Percentiles rank a stretch among this genome's conserved stretches.
Evolutionary conservation across 1,284 basidiomycete species (phyloP).

Genomic region (Marasmius oreades): DNA sequence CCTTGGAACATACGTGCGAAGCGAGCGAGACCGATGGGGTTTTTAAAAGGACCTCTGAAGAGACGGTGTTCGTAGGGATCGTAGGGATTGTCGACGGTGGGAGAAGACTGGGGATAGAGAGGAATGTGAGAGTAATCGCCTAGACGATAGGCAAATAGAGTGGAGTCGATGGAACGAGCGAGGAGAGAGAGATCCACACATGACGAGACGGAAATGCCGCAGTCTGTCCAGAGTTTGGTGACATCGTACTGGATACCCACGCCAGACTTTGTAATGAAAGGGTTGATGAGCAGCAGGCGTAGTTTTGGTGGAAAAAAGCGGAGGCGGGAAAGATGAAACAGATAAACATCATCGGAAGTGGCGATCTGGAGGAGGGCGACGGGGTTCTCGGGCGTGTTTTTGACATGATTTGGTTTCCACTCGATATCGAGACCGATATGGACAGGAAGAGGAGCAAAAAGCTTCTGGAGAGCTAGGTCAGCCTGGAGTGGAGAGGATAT

Average conservation of each 20-base stretch:
- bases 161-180: conserved; percentile 64
- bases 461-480: background rate
- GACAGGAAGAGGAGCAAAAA: conserved; percentile 22
- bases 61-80: conserved; percentile 4
- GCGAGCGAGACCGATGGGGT: conserved; percentile 55
- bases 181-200: conserved; percentile 68
- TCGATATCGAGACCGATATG: conserved; percentile 71
- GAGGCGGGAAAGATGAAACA: conserved; percentile 66
- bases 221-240: conserved; percentile 58
- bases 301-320: conserved; percentile 51
- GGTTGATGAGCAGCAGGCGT: conserved; percentile 44
- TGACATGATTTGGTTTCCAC: conserved; percentile 60
- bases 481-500: background rate
- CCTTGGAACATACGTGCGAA: conserved; percentile 57
- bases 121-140: conserved; percentile 1
- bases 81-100: background rate
- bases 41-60: conserved; percentile 56
- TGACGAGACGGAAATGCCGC: conserved; percentile 42
- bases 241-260: conserved; percentile 69
- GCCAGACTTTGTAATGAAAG: conserved; percentile 56
- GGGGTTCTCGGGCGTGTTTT: conserved; percentile 52
- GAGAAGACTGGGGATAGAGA: background rate
- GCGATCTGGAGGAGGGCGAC: conserved; percentile 72
- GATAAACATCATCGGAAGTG: conserved; percentile 44
- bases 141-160: conserved; percentile 33